phyloP scores from a whole-genome alignment of 1,284 basidiomycete species.

The Irpex lacteus region DNA sequence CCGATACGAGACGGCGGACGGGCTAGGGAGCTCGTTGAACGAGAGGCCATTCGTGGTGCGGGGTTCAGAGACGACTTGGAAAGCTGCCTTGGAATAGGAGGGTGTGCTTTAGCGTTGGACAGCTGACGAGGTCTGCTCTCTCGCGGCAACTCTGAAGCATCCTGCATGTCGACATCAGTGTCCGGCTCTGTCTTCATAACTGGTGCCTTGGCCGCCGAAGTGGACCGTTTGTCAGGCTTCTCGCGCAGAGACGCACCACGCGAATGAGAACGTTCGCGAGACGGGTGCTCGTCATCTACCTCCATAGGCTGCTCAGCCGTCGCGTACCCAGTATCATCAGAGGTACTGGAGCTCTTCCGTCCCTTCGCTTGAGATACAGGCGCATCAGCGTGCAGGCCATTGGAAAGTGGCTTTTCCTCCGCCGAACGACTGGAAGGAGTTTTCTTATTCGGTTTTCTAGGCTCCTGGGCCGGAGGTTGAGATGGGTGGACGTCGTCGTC shows the following conservation, averaged over 20 bases:
- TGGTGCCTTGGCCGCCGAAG: no score
- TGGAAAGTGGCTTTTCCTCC: background rate
- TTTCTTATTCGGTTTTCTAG: conserved; percentile 6
- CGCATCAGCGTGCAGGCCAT: background rate
- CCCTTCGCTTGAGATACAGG: conserved; percentile 5
- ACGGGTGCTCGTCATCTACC: conserved; percentile 14
- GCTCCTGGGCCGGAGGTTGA: background rate
- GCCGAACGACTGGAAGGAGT: background rate
- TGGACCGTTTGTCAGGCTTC: background rate
- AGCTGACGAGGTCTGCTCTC: background rate
- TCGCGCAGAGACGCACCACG: background rate
- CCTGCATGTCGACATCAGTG: background rate
- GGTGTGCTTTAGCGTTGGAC: background rate
- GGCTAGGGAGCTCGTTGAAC: background rate
- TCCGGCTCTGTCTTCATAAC: background rate
- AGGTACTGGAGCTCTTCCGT: conserved; percentile 21
- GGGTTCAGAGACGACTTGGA: background rate
- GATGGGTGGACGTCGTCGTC: background rate
- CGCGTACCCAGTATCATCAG: conserved; percentile 30
- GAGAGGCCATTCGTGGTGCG: background rate
- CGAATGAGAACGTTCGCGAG: background rate
- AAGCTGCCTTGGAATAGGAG: background rate
- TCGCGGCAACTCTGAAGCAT: background rate
- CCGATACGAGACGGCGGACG: background rate
- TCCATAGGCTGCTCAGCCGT: conserved; percentile 26